A percentile compares a stretch with the other conserved stretches of the same genome.
Evolutionary conservation across 2,329 filamentous ascomycete genomes (phyloP).

Genomic region (Cercospora berteroae): DNA sequence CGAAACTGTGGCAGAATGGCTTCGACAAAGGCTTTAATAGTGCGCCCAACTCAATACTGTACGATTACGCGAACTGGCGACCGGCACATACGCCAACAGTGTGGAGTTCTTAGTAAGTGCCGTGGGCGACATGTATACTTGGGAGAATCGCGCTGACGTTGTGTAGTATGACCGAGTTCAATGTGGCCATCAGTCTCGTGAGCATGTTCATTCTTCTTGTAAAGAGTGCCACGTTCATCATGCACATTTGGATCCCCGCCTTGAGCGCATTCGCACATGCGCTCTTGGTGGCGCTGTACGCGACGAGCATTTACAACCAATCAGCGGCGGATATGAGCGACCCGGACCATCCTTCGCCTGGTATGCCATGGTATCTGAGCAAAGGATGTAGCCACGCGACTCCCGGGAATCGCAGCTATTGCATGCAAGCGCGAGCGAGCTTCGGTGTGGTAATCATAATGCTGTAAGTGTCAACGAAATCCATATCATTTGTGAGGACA

Average conservation of each 20-base stretch:
- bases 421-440: constrained; percentile 64
- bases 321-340: constrained; percentile 72
- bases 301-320: constrained; percentile 66
- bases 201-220: constrained; percentile 72
- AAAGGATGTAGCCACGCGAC: constrained; percentile 58
- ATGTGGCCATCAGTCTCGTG: constrained; percentile 72
- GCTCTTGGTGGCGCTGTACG: constrained; percentile 61
- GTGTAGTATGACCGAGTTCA: constrained; percentile 68
- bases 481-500: not conserved
- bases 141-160: constrained; percentile 9
- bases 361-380: constrained; percentile 71
- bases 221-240: constrained; percentile 67
- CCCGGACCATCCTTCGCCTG: constrained; percentile 57
- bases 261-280: constrained; percentile 60
- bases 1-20: constrained; percentile 70
- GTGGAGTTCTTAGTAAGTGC: constrained; percentile 70
- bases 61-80: constrained; percentile 69
- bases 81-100: constrained; percentile 63
- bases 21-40: constrained; percentile 71
- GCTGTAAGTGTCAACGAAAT: constrained; percentile 55
- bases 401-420: constrained; percentile 56
- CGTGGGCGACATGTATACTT: not conserved
- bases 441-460: constrained; percentile 65
- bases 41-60: constrained; percentile 65
- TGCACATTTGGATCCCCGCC: constrained; percentile 69